Evolutionary conservation across 2,329 filamentous ascomycete species (phyloP).

Genomic region (Beauveria medogensis): DNA sequence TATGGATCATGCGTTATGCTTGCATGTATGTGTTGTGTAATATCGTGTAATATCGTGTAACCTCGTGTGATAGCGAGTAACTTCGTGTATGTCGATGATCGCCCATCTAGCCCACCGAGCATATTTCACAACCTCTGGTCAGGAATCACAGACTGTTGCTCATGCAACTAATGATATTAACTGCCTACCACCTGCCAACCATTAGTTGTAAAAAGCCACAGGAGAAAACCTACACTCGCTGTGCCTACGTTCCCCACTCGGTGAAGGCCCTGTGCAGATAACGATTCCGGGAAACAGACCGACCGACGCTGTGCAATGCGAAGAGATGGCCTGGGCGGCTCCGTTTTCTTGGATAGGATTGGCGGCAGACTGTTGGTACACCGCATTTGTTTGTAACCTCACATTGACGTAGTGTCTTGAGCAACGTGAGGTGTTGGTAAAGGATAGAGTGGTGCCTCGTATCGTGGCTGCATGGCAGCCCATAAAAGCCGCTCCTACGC

Average conservation of each 20-base stretch:
- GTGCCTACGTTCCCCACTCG: constrained; percentile 7
- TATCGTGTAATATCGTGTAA: too few relatives aligned
- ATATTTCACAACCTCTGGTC: not conserved
- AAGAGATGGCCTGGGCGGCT: not conserved
- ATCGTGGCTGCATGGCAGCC: constrained; percentile 2
- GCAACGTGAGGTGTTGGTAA: not conserved
- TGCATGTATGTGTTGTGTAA: not conserved
- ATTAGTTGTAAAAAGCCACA: not conserved
- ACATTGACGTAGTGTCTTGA: not conserved
- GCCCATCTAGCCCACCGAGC: not conserved
- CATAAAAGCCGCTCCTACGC: not conserved
- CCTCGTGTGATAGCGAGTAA: too few relatives aligned
- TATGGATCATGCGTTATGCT: not conserved
- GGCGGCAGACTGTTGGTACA: not conserved
- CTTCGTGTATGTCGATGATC: not conserved
- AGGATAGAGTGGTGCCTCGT: not conserved
- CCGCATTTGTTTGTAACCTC: not conserved
- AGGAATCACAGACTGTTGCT: not conserved
- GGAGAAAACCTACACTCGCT: not conserved
- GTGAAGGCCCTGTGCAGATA: constrained; percentile 5
- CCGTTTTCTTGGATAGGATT: not conserved
- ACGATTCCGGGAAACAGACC: not conserved
- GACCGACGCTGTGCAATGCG: constrained; percentile 1
- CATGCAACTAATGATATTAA: not conserved
- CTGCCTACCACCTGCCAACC: not conserved